Evolutionary conservation across 345 rosid genomes (phyloP).

Genomic region (Tarenaya hassleriana): DNA sequence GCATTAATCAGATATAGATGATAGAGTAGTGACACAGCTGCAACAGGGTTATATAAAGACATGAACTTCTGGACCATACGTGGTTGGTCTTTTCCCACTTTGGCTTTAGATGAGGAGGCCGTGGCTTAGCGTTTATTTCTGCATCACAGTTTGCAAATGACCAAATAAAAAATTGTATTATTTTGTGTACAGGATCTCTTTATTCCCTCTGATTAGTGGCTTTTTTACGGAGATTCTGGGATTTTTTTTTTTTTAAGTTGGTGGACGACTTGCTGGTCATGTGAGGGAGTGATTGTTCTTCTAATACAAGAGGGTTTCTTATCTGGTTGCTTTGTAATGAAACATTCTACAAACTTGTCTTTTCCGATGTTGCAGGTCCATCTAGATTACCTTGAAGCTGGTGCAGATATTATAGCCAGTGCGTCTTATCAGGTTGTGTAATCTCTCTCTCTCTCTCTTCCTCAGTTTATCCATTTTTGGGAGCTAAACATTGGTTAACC

Average conservation of each 20-base stretch:
- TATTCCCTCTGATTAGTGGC: too few species aligned
- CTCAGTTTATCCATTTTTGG: neutral
- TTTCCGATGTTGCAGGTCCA: slow-evolving; percentile 46
- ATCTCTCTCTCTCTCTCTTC: neutral
- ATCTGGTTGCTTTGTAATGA: neutral
- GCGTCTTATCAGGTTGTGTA: slow-evolving; percentile 66
- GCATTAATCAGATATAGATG: neutral
- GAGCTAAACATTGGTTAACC: slow-evolving; percentile 8
- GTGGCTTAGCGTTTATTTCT: too few species aligned
- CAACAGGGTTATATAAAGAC: neutral
- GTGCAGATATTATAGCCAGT: slow-evolving; percentile 69
- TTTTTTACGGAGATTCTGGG: neutral
- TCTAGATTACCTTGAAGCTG: slow-evolving; percentile 81
- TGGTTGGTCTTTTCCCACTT: too few species aligned
- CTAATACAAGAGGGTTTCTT: neutral
- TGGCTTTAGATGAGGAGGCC: too few species aligned
- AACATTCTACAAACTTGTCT: slow-evolving; percentile 8
- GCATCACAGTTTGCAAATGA: too few species aligned
- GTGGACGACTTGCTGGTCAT: neutral
- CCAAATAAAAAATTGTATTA: too few species aligned
- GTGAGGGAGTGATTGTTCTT: slow-evolving; percentile 1
- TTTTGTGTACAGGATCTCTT: too few species aligned
- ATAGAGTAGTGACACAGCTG: neutral
- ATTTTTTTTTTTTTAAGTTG: slow-evolving; percentile 5
- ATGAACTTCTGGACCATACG: neutral